Base-by-base conservation (phyloP, 1,284 basidiomycete species). In the Ganoderma lingzhi region DNA sequence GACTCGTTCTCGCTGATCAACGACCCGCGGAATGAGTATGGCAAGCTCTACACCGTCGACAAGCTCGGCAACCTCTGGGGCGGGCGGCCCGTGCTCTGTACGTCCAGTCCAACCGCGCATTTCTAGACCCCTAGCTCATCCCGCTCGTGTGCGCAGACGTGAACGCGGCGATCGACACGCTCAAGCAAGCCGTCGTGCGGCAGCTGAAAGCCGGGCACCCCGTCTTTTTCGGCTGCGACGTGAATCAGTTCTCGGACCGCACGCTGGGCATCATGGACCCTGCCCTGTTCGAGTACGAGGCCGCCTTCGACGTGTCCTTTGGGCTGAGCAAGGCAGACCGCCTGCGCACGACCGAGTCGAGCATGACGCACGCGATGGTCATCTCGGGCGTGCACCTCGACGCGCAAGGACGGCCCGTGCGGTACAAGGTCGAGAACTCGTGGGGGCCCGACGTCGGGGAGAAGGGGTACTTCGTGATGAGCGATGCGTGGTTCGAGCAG, bases 401-500 rank as follows among this genome's bases (percentile, higher is more conserved):
- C 77, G 77, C 82, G 17, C 80, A 82, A 0, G 95, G 95, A 61
- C 89, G 89, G 68, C 92, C 96, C 0, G 82, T 96, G 41, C 87
- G 96, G 14, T 99, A 95, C 87, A 94, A 96, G 81, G 94, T 98
- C 14, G 96, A 99, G 86, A 99, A 99, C 84, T 93, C 91, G 10
- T 99, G 97, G 97, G 93, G 95, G 32, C 88, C 91, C n/a, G 84
- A 84, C 0, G 86, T 85, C 0, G 95, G 97, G 28, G 87, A 95
- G 73, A 92, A 96, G 76, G 97, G 96, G 2, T 98, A 92, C 83
- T 96, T 94, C 83, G 90, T 97, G 75, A 97, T 97, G 94, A 93
- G 90, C 59, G 92, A 94, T 72, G 85, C 84, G 55, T 98, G 97
- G 97, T 98, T 98, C 81, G 90, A 93, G 71, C 86, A 98, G 90